Evolutionary conservation across 2,329 filamentous ascomycete species (phyloP), one percentile per base, ranked within the genome.

Genomic region (Dactylellina leptospora): DNA sequence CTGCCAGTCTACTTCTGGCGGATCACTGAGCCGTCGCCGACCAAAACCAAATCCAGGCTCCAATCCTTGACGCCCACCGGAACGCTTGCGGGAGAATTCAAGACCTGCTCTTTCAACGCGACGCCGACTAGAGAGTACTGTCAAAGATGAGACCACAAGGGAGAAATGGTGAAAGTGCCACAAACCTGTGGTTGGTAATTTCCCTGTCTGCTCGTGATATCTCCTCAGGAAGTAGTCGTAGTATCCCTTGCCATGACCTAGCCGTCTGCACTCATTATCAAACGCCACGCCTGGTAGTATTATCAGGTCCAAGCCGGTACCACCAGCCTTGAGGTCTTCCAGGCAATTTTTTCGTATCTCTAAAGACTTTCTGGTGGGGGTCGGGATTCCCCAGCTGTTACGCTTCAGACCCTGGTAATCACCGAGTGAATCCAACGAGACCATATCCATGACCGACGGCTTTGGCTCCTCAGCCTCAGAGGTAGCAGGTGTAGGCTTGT

Each of bases 361-460:
- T 2, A 96, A 84, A 1, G 89, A 90, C 18, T 85, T 82, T 53
- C 84, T 82, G 71, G 87, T 84, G 66, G 96, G 86, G 28, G 90
- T 93, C n/a, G 95, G 95, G 74, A 99, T 99, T 8, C 92, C 93
- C 95, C 95, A 99, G 78, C 85, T 87, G 80, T 99, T 95, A 40
- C 85, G 84, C 77, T 87, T 81, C 70, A 97, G 82, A 22, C 86
- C 85, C 74, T 92, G 86, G 79, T 93, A 96, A 79, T 99, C 95
- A 25, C 85, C 81, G 54, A 91, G 79, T 23, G 87, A 88, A 63
- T 84, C 82, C 40, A 99, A 83, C 74, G 87, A 87, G 20, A 99
- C 86, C 95, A 99, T 97, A 78, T 97, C 92, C 95, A 99, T 99
- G 59, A 95, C 22, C 23, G 68, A 72, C 25, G 68, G 68, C 8